phyloP scores from a whole-genome alignment of 2,329 filamentous ascomycete genomes.

The Penicillium digitatum region DNA sequence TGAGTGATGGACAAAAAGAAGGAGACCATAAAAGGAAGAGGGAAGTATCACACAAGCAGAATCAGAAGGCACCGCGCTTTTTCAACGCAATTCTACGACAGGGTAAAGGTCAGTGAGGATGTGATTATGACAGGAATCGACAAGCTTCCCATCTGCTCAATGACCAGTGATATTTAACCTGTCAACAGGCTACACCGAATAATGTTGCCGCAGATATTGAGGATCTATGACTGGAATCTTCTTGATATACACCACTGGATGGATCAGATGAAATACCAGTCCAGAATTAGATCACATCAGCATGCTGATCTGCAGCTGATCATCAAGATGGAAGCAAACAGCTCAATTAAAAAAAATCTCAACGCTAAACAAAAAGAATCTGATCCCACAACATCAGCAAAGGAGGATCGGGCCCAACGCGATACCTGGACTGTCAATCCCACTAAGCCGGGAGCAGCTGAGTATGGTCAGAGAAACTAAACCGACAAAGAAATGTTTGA shows the following conservation, averaged over 20 bases:
- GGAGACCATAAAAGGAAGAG: neutral
- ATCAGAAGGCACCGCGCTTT: neutral
- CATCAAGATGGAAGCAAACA: neutral
- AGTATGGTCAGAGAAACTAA: neutral
- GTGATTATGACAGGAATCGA: neutral
- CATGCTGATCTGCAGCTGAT: neutral
- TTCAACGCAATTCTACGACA: neutral
- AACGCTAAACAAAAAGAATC: neutral
- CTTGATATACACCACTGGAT: neutral
- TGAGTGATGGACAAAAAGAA: neutral
- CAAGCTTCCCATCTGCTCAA: neutral
- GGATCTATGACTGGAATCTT: neutral
- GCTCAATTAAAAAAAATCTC: neutral
- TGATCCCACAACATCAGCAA: neutral
- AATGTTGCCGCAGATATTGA: neutral
- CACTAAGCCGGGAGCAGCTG: neutral
- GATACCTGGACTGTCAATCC: neutral
- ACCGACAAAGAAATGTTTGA: conserved; percentile 1
- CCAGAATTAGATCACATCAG: neutral
- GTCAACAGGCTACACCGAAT: neutral
- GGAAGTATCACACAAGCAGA: neutral
- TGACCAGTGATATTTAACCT: neutral
- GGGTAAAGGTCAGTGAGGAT: neutral
- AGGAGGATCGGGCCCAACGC: neutral
- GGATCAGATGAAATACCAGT: neutral